Evolutionary conservation across 2,329 filamentous ascomycete species (phyloP).

Genomic region (Colletotrichum abscissum): DNA sequence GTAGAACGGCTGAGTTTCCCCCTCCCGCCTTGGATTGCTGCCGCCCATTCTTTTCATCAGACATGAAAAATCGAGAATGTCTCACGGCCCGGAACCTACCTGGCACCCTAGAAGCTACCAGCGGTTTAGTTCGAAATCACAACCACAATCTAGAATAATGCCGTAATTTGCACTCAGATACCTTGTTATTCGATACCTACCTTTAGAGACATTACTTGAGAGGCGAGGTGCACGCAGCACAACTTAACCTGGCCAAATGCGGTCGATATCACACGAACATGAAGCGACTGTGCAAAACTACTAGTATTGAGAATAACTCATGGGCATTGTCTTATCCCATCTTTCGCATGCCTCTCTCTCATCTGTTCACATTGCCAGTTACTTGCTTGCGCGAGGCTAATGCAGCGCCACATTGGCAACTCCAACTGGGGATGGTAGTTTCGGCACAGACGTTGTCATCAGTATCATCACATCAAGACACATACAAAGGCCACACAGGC

Average conservation of each 20-base stretch:
- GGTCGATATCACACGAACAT: not conserved
- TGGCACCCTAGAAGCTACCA: slow-evolving; percentile 3
- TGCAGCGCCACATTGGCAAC: not conserved
- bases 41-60: slow-evolving; percentile 11
- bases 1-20: slow-evolving; percentile 30
- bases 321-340: slow-evolving; percentile 6
- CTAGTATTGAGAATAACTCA: not conserved
- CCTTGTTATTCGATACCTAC: not conserved
- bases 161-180: not conserved
- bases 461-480: not conserved
- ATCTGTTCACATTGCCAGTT: not conserved
- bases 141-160: slow-evolving; percentile 9
- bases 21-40: slow-evolving; percentile 15
- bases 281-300: slow-evolving; percentile 6
- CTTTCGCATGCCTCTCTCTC: not conserved
- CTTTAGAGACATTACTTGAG: not conserved
- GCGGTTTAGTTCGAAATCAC: not conserved
- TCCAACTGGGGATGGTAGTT: not conserved
- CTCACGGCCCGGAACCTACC: slow-evolving; percentile 15
- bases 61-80: slow-evolving; percentile 16
- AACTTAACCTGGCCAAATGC: not conserved
- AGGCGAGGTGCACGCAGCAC: not conserved
- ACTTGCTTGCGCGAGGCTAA: not conserved
- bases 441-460: not conserved
- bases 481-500: not conserved